Evolutionary conservation across 192 early-diverging fungal species (phyloP).

Genomic region (Backusella australiensis): DNA sequence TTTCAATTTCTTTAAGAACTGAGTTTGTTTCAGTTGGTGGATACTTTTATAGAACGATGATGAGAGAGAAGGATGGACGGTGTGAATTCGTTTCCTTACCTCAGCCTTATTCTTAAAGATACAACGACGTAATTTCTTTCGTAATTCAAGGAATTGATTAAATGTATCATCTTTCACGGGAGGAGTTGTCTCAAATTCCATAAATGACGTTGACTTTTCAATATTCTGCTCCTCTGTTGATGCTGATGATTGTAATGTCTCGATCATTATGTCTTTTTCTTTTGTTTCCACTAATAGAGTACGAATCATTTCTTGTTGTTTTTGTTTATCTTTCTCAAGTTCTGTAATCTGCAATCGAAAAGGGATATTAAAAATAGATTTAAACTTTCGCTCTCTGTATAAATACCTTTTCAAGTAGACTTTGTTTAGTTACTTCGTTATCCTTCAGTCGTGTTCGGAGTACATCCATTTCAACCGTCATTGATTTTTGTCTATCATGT

Average conservation of each 20-base stretch:
- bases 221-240: background rate
- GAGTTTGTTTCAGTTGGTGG: background rate
- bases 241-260: background rate
- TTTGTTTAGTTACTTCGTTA: conserved; percentile 26
- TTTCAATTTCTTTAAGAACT: conserved; percentile 32
- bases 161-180: conserved; percentile 4
- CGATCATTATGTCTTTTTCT: background rate
- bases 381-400: background rate
- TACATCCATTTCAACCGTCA: conserved; percentile 21
- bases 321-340: conserved; percentile 30
- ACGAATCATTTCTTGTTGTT: conserved; percentile 6
- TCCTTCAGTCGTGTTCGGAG: conserved; percentile 22
- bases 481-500: conserved; percentile 20
- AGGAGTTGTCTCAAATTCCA: background rate
- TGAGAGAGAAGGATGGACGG: background rate
- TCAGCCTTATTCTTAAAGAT: conserved; percentile 23
- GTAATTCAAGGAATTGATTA: conserved; percentile 24
- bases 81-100: background rate
- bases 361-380: background rate
- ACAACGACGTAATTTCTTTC: conserved; percentile 26
- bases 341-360: conserved; percentile 23
- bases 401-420: conserved; percentile 29
- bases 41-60: background rate
- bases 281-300: background rate
- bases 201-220: background rate